These are phyloP conservation scores for Fagus sylvatica DNA, from an alignment of 306 rosid genomes.

Conservation along the genomic window DNA sequence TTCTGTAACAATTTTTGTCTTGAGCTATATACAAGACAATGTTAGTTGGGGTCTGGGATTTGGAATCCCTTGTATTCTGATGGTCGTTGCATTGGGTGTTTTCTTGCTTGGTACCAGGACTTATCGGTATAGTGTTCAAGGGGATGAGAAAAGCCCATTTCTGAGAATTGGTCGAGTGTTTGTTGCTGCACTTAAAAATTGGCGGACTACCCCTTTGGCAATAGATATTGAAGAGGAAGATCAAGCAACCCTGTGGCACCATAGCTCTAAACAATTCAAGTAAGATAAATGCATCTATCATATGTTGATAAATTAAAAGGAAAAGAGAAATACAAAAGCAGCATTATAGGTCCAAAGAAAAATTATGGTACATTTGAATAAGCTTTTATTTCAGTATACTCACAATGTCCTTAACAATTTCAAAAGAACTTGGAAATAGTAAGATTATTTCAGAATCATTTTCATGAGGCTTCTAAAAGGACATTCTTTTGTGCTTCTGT, in stretches of 20 bases:
- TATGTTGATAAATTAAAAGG: background rate
- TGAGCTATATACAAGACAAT: conserved; percentile 49
- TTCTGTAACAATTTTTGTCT: conserved; percentile 14
- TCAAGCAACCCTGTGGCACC: conserved; percentile 36
- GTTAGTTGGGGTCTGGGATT: conserved; percentile 37
- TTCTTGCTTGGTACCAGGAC: conserved; percentile 30
- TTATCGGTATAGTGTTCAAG: conserved; percentile 20
- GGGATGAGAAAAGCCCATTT: conserved; percentile 31
- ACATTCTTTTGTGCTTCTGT: too few relatives aligned
- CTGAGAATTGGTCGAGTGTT: conserved; percentile 50
- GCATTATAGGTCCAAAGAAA: background rate
- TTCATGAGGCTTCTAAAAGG: too few relatives aligned
- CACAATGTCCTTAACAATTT: too few relatives aligned
- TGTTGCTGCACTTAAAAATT: conserved; percentile 35
- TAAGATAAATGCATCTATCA: conserved; percentile 22
- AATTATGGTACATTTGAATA: too few relatives aligned
- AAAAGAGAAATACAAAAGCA: background rate
- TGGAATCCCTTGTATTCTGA: conserved; percentile 30
- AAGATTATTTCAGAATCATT: too few relatives aligned
- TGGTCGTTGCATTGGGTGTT: conserved; percentile 25
- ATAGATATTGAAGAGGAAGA: conserved; percentile 33
- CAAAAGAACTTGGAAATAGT: too few relatives aligned
- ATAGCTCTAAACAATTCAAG: conserved; percentile 42
- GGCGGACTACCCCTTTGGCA: conserved; percentile 18
- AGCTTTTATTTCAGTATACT: too few relatives aligned